Evolutionary conservation across 1,284 basidiomycete genomes (phyloP).

Genomic region (Sporisorium graminicola): DNA sequence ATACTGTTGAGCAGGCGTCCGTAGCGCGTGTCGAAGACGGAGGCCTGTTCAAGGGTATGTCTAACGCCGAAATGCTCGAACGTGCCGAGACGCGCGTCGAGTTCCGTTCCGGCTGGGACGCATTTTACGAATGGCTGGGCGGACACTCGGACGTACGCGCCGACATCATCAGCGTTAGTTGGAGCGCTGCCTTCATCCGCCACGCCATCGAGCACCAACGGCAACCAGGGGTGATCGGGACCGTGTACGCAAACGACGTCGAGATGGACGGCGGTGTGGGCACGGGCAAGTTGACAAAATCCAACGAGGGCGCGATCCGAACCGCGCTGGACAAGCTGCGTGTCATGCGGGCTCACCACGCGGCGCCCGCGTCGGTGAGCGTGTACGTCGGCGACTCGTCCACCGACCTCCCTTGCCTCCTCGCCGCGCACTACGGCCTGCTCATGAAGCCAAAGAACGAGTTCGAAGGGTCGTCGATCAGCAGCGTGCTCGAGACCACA

Average conservation of each 20-base stretch:
- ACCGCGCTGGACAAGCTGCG: conserved; percentile 57
- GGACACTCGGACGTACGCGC: neutral
- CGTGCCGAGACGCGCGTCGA: conserved; percentile 29
- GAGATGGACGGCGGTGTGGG: conserved; percentile 26
- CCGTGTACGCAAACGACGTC: conserved; percentile 61
- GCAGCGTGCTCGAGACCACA: conserved; percentile 5
- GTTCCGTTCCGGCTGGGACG: conserved; percentile 49
- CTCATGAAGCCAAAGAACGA: conserved; percentile 42
- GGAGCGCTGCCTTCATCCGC: conserved; percentile 59
- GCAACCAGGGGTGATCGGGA: neutral
- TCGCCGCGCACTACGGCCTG: conserved; percentile 59
- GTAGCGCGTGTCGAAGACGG: conserved; percentile 46
- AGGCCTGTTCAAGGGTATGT: conserved; percentile 52
- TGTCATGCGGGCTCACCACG: too few species aligned
- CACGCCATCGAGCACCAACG: conserved; percentile 24
- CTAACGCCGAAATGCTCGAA: neutral
- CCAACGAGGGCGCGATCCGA: conserved; percentile 38
- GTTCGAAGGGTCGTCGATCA: conserved; percentile 16
- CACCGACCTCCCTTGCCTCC: conserved; percentile 61
- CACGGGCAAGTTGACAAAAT: conserved; percentile 54
- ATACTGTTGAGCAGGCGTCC: conserved; percentile 47
- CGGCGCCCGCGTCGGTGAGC: conserved; percentile 3
- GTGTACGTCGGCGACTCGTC: conserved; percentile 65
- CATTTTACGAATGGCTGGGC: conserved; percentile 31
- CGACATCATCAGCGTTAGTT: conserved; percentile 63